Conservation (phyloP, 495 filamentous ascomycete species). For the Aspergillus sclerotiicarbonarius region DNA sequence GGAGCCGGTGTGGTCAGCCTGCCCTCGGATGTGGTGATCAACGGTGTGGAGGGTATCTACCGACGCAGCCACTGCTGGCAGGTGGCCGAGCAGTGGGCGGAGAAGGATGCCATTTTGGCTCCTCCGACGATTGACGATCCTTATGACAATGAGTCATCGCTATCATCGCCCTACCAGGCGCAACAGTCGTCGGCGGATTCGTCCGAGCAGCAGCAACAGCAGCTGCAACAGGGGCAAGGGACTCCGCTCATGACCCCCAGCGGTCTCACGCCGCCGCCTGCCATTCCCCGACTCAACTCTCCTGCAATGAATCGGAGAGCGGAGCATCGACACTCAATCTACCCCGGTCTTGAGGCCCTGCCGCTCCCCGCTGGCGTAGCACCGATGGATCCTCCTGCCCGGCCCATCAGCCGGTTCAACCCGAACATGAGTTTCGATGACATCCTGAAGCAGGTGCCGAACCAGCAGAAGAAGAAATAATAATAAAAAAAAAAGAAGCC, state of each 20-base stretch:
- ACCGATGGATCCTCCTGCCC: slow-evolving; percentile 43
- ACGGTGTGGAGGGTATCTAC: slow-evolving; percentile 87
- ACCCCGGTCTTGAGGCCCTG: slow-evolving; percentile 50
- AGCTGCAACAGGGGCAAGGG: slow-evolving; percentile 14
- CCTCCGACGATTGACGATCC: slow-evolving; percentile 41
- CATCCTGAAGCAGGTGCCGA: slow-evolving; percentile 48
- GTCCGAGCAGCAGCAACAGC: slow-evolving; percentile 22
- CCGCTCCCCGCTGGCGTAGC: slow-evolving; percentile 51
- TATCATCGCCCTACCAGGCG: slow-evolving; percentile 44
- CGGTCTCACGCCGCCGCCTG: slow-evolving; percentile 34
- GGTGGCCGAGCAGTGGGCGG: slow-evolving; percentile 72
- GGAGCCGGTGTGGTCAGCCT: slow-evolving; percentile 70
- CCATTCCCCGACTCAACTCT: slow-evolving; percentile 45
- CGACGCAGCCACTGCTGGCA: slow-evolving; percentile 90
- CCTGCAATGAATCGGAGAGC: slow-evolving; percentile 31
- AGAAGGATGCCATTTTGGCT: slow-evolving; percentile 37
- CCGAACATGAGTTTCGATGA: slow-evolving; percentile 54
- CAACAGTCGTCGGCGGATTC: slow-evolving; percentile 45
- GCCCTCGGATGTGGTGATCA: slow-evolving; percentile 79
- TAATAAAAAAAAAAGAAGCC: too few relatives aligned
- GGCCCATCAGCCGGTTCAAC: slow-evolving; percentile 43
- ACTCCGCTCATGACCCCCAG: slow-evolving; percentile 31
- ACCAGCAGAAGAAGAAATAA: slow-evolving; percentile 45
- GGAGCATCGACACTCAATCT: slow-evolving; percentile 45
- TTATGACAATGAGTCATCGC: slow-evolving; percentile 43